Percentiles rank a stretch among this genome's conserved stretches.
Conservation (phyloP, 2,329 filamentous ascomycete genomes). For the Xylariaceae sp. region DNA sequence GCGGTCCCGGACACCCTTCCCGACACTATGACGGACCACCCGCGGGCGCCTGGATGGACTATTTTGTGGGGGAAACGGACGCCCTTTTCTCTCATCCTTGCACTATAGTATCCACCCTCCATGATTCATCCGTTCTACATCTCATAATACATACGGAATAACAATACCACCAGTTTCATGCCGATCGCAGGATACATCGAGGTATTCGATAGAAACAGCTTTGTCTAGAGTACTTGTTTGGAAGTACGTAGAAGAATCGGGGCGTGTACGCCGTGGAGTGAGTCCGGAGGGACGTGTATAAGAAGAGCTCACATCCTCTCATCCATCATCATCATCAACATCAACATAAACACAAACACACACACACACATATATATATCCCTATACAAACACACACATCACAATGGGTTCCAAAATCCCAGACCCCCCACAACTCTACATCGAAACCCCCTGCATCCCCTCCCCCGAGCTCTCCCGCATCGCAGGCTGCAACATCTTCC, state of each 20-base stretch:
- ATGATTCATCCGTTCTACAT: too few relatives aligned
- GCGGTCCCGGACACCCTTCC: slow-evolving; percentile 1
- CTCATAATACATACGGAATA: too few relatives aligned
- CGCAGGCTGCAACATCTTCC: slow-evolving; percentile 74
- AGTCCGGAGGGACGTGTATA: background rate
- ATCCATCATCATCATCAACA: background rate
- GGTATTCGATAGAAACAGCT: too few relatives aligned
- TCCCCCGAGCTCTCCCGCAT: slow-evolving; percentile 61
- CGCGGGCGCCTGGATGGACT: slow-evolving; percentile 6
- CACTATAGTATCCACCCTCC: too few relatives aligned
- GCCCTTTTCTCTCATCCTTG: background rate
- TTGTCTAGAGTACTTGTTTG: too few relatives aligned
- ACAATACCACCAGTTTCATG: too few relatives aligned
- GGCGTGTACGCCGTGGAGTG: background rate
- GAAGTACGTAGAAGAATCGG: background rate
- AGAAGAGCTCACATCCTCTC: background rate
- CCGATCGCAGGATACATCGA: too few relatives aligned
- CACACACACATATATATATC: background rate
- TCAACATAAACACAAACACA: background rate
- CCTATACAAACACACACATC: background rate
- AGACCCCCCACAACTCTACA: slow-evolving; percentile 53
- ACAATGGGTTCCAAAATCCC: slow-evolving; percentile 32
- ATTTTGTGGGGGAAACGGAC: slow-evolving; percentile 4
- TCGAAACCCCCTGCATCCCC: slow-evolving; percentile 64
- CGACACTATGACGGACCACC: background rate